These are phyloP conservation scores for Lolium perenne DNA, from an alignment of 176 grass and related monocot genomes.

Conservation along the genomic window DNA sequence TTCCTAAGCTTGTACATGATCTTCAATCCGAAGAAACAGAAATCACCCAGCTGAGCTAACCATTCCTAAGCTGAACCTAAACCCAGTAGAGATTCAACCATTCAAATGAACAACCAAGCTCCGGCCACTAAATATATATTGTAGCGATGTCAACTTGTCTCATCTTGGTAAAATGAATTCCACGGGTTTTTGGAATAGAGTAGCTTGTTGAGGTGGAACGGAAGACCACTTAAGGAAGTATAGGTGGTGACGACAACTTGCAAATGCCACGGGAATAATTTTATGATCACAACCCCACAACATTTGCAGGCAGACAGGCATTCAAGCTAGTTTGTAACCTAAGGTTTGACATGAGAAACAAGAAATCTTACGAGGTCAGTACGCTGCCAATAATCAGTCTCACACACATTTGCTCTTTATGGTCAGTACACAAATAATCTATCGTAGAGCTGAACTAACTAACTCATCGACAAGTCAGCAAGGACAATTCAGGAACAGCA, in stretches of 20 bases:
- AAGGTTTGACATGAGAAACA: background rate
- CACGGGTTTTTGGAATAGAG: background rate
- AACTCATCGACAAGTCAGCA: background rate
- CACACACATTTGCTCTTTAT: background rate
- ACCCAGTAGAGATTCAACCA: too few relatives aligned
- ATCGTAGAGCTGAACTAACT: background rate
- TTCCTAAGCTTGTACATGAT: too few relatives aligned
- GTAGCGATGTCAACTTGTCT: background rate
- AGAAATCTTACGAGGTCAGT: background rate
- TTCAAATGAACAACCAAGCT: too few relatives aligned
- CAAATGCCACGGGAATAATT: slow-evolving; percentile 11
- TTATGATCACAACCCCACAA: background rate
- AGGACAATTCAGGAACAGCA: background rate
- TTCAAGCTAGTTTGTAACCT: background rate
- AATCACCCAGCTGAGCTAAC: too few relatives aligned
- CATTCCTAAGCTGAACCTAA: too few relatives aligned
- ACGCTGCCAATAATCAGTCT: background rate
- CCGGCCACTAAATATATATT: background rate
- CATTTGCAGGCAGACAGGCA: background rate
- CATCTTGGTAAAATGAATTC: slow-evolving; percentile 15
- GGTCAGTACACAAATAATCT: background rate
- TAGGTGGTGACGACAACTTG: background rate
- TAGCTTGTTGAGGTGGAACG: background rate
- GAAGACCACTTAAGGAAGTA: slow-evolving; percentile 13
- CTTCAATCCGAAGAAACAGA: too few relatives aligned